Evolutionary conservation across 306 rosid species (phyloP), one percentile per base, ranked within the genome.

Genomic region (Glycine latifolia): DNA sequence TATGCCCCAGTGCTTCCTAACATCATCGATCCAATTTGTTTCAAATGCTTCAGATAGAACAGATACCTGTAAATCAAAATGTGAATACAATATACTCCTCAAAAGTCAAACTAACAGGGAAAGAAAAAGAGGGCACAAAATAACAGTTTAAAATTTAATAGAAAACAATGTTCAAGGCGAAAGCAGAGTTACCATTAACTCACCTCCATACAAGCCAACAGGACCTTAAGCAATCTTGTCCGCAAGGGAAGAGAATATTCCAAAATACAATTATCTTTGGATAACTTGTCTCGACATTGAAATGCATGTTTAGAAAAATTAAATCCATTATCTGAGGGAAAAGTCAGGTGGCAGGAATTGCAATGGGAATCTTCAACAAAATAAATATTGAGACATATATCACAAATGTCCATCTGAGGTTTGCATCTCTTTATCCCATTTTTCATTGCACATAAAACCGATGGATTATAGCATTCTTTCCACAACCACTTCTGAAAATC

Each of bases 401-500:
- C 87, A 77, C 99, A 93, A 70, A 88, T 67, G 59, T 89, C 96
- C 86, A 95, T 84, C 76, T 84, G 91, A 76, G 87, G 86, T 67
- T 81, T 71, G 86, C 94, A 86, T 80, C 99, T 90, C 92, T 89
- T 87, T 83, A 83, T 86, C 86, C 91, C 97, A 77, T 81, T 87
- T 81, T 93, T 92, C 81, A 72, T 85, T 80, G 99, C 94, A 84
- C 87, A 83, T 79, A 92, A 82, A 44, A 82, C 84, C 14, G 95
- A 86, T 53, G 92, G 66, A 87, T 87, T 87, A 31, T 87, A 89
- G 87, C 97, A 89, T 80, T 93, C 98, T 76, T 90, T 91, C 96
- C 92, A 92, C 86, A 89, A 78, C 99, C 99, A 93, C 89, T 89
- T 92, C 58, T 93, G 97, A 84, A 93, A 91, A 85, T 96, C 98